Conservation (phyloP, 2,329 filamentous ascomycete genomes). For the Piedraia hortae region DNA sequence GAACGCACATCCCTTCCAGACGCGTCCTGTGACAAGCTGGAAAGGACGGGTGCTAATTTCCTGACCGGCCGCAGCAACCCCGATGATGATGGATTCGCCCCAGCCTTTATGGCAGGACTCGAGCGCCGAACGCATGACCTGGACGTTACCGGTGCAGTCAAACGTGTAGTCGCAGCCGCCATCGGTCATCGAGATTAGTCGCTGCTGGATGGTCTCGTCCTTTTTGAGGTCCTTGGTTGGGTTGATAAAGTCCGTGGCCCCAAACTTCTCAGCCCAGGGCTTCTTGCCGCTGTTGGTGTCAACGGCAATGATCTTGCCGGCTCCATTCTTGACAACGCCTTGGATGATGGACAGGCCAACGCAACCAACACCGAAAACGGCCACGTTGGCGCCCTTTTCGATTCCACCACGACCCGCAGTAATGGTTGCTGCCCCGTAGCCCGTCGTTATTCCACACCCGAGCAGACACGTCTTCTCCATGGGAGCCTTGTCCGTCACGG, state of each 20-base stretch:
- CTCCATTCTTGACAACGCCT: conserved; percentile 64
- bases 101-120: conserved; percentile 99
- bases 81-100: conserved; percentile 94
- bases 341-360: conserved; percentile 90
- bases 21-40: conserved; percentile 90
- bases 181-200: conserved; percentile 91
- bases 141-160: conserved; percentile 92
- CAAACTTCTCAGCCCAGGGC: conserved; percentile 79
- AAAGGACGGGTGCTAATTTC: conserved; percentile 89
- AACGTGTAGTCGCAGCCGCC: conserved; percentile 98
- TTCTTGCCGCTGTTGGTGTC: conserved; percentile 77
- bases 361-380: conserved; percentile 84
- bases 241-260: conserved; percentile 91
- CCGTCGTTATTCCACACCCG: conserved; percentile 94
- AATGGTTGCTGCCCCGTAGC: conserved; percentile 83
- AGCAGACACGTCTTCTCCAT: conserved; percentile 93
- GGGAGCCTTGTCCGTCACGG: conserved; percentile 66
- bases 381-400: conserved; percentile 68
- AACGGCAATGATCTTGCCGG: conserved; percentile 48
- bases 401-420: conserved; percentile 44
- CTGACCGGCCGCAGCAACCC: conserved; percentile 84
- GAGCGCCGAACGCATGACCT: conserved; percentile 81
- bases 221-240: conserved; percentile 34
- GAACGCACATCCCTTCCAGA: conserved; percentile 95
- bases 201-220: conserved; percentile 61